Evolutionary conservation across 208 protist genomes (phyloP).

Genomic region (Willaertia magna): DNA sequence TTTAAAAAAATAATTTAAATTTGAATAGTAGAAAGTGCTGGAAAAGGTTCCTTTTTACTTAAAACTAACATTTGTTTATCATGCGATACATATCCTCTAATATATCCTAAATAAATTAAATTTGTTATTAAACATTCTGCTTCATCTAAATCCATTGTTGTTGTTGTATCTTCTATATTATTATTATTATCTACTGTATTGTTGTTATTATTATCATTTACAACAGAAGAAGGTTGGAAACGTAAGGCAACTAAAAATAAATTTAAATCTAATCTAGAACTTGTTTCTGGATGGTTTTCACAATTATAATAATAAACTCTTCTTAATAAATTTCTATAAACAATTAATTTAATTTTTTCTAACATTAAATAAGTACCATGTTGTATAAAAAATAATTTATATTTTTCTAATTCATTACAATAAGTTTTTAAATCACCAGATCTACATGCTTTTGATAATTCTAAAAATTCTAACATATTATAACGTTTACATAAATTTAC

Average conservation of each 20-base stretch:
- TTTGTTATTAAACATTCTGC: not conserved
- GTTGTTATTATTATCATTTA: no score
- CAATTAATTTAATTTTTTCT: not conserved
- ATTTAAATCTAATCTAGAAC: not conserved
- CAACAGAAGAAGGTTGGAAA: no score
- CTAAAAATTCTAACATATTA: not conserved
- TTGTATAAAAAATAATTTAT: not conserved
- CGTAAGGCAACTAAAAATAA: not conserved
- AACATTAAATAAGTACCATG: not conserved
- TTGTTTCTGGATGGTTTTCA: no score
- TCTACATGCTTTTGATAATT: not conserved
- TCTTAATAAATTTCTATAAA: slow-evolving; percentile 1
- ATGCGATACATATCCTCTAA: not conserved
- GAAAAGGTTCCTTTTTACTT: not conserved
- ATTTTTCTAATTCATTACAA: not conserved
- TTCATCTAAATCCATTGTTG: not conserved
- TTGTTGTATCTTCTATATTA: not conserved
- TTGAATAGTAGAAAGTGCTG: not conserved
- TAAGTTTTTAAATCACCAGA: not conserved
- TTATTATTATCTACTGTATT: no score
- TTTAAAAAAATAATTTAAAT: no score
- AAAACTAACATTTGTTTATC: not conserved
- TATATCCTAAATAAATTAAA: not conserved
- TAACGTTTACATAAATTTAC: not conserved
- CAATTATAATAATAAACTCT: not conserved